A percentile compares a stretch with the other conserved stretches of the same genome.
Conservation (phyloP, 768 basidiomycete species). For the Coprinellus micaceus region DNA sequence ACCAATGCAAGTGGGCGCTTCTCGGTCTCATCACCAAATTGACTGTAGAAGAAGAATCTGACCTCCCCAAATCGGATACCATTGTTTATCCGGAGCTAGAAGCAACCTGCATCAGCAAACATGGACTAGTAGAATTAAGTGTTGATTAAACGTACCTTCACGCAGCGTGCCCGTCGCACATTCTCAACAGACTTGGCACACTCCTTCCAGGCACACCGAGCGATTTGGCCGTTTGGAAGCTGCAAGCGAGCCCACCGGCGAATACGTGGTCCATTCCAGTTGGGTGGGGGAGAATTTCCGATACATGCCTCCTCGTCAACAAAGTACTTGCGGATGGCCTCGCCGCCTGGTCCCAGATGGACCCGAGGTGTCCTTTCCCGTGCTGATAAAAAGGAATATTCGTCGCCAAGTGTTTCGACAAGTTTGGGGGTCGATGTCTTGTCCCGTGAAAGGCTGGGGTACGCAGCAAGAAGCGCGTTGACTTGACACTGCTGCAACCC, state of each 20-base stretch:
- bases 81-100: background rate
- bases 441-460: too few species aligned
- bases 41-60: background rate
- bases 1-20: background rate
- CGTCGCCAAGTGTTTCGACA: constrained; percentile 14
- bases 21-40: background rate
- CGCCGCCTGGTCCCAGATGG: background rate
- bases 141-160: background rate
- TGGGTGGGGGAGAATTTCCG: background rate
- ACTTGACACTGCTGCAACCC: constrained; percentile 16
- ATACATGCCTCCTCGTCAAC: background rate
- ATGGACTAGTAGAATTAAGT: background rate
- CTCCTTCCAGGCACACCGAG: constrained; percentile 27
- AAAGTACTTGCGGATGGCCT: background rate
- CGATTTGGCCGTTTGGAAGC: constrained; percentile 31
- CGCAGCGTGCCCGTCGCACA: background rate
- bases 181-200: background rate
- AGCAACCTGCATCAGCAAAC: background rate
- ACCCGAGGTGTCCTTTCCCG: constrained; percentile 5
- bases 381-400: constrained; percentile 15
- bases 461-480: constrained; percentile 17
- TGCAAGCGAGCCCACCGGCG: constrained; percentile 25
- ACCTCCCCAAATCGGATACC: background rate
- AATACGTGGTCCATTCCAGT: constrained; percentile 13
- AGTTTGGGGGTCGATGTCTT: constrained; percentile 23